Evolutionary conservation across 331 rosid genomes (phyloP).

Genomic region (Dryas integrifolia): DNA sequence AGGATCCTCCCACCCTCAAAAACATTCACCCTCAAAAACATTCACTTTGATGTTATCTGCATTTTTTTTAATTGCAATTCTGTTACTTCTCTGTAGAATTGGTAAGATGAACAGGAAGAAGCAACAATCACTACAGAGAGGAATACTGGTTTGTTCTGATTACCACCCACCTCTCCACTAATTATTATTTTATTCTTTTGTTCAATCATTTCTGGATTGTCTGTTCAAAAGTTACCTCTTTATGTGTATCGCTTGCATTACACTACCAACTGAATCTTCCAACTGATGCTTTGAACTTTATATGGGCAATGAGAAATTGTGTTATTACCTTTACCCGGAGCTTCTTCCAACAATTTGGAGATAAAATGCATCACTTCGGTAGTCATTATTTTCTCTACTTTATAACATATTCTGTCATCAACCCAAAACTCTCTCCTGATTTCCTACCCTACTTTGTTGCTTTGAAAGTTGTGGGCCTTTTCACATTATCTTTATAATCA

Average conservation of each 20-base stretch:
- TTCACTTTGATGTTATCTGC: neutral
- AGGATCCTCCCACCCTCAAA: constrained; percentile 13
- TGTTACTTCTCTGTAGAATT: constrained; percentile 41
- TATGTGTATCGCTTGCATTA: neutral
- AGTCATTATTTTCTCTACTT: too few relatives aligned
- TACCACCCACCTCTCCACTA: constrained; percentile 5
- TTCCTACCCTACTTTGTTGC: neutral
- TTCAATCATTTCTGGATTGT: neutral
- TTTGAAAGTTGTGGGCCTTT: neutral
- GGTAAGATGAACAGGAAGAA: constrained; percentile 54
- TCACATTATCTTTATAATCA: constrained; percentile 27
- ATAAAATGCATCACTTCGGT: neutral
- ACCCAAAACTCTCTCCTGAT: too few relatives aligned
- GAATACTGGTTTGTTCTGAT: constrained; percentile 52
- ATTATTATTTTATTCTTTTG: neutral
- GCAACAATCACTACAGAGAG: constrained; percentile 56
- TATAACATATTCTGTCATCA: too few relatives aligned
- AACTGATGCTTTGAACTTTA: neutral
- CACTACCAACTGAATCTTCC: neutral
- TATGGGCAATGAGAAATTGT: neutral
- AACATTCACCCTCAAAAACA: neutral
- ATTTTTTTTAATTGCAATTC: constrained; percentile 12
- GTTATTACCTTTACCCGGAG: neutral
- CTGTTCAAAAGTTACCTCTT: constrained; percentile 8
- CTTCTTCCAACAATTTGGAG: neutral